Percentiles rank a stretch among this genome's conserved stretches.
These are phyloP conservation scores for Aspergillus caelatus DNA, from an alignment of 2,329 filamentous ascomycete genomes.

Conservation along the genomic window DNA sequence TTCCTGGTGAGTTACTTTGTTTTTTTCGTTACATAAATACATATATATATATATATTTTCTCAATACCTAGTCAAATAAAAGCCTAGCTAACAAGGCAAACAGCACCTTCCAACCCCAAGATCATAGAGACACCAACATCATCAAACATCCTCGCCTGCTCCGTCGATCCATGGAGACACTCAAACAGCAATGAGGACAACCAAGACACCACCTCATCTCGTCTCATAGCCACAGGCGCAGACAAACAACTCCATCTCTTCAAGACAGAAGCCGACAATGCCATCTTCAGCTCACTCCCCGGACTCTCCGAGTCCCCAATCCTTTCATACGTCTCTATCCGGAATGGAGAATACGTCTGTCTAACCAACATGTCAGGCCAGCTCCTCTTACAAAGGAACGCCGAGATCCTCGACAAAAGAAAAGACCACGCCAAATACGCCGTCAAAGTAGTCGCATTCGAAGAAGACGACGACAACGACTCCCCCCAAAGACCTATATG, in stretches of 20 bases:
- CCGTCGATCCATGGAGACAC: constrained; percentile 43
- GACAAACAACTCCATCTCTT: constrained; percentile 55
- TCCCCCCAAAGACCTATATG: constrained; percentile 30
- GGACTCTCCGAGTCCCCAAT: constrained; percentile 49
- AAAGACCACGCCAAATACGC: constrained; percentile 63
- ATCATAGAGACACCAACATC: constrained; percentile 48
- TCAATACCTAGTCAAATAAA: not conserved
- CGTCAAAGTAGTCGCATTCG: constrained; percentile 52
- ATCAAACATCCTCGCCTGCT: constrained; percentile 57
- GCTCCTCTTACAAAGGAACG: constrained; percentile 52
- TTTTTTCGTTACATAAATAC: not conserved
- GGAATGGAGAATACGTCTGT: constrained; percentile 49
- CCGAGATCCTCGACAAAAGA: constrained; percentile 49
- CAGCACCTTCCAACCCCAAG: constrained; percentile 51
- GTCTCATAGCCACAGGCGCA: constrained; percentile 50
- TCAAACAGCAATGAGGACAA: constrained; percentile 10
- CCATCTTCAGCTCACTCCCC: constrained; percentile 27
- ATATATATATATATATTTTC: not conserved
- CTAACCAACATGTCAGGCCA: constrained; percentile 63
- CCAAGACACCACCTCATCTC: constrained; percentile 17
- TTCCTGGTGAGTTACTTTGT: constrained; percentile 41
- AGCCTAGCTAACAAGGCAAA: not conserved
- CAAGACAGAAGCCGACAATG: constrained; percentile 24
- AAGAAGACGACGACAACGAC: constrained; percentile 36
- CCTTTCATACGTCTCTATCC: constrained; percentile 52